These are phyloP conservation scores for Lachnellula occidentalis DNA, from an alignment of 2,329 filamentous ascomycete genomes.

Conservation along the genomic window DNA sequence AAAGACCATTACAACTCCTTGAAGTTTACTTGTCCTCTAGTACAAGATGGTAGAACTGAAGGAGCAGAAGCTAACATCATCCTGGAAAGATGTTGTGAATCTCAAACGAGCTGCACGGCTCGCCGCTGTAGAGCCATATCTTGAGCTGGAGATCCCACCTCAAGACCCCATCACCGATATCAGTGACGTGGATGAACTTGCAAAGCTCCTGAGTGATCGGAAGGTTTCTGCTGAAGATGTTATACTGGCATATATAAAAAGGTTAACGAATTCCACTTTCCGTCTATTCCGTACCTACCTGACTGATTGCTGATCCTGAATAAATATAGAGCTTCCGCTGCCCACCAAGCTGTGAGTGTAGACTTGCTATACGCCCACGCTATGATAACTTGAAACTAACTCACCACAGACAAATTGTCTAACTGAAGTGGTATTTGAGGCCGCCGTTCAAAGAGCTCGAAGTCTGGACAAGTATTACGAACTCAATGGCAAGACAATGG, in stretches of 20 bases:
- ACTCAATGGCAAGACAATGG: constrained; percentile 38
- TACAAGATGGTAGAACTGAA: background rate
- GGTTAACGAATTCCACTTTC: background rate
- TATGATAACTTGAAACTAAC: no score
- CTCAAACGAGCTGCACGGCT: constrained; percentile 1
- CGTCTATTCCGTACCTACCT: background rate
- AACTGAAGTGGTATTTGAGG: constrained; percentile 39
- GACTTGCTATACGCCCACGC: no score
- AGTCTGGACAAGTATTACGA: constrained; percentile 35
- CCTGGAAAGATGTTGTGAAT: constrained; percentile 2
- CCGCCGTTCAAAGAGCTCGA: constrained; percentile 34
- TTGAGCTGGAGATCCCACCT: background rate
- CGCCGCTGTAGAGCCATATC: constrained; percentile 3
- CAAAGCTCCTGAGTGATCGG: background rate
- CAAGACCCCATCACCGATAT: constrained; percentile 6
- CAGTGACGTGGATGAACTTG: constrained; percentile 5
- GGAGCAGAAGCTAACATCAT: background rate
- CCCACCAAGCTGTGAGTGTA: constrained; percentile 1
- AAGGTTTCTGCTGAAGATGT: background rate
- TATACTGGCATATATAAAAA: background rate
- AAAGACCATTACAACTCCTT: no score
- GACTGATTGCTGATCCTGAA: background rate
- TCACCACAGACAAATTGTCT: constrained; percentile 30
- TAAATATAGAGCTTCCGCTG: background rate
- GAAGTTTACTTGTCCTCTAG: background rate